Base-by-base conservation (phyloP, 805 yeast species). In the Schizosaccharomyces osmophilus region DNA sequence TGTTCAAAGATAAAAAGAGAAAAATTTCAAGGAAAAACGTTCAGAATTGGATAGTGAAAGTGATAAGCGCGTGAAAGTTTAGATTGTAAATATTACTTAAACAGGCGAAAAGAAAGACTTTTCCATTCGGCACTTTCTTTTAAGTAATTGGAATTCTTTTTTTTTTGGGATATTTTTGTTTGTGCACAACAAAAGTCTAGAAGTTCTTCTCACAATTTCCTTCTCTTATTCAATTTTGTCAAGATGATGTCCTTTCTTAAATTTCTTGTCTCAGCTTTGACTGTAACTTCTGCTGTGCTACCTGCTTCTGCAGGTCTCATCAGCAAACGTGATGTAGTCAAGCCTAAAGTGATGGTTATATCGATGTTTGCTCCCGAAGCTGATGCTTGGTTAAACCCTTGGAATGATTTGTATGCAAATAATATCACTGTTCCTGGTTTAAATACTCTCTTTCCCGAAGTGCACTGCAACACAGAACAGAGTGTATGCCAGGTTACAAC, bases 371-470 rank as follows among this genome's bases (percentile, higher is more conserved):
- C 51, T 5, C 51, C 26, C 24, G 51, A 45, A 45, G 51, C 51
- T 1, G 17, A 45, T 8, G 51, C 51, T 45, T 45, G 51, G 51
- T 45, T 45, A 24, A 19, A n/a, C 22, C 51, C 22, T 8, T 19
- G 22, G 51, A 9, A 45, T n/a, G 51, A 45, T 3, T 24, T 45
- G 22, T 45, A 45, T 45, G 51, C 71, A 24, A 71, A 79, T 69
- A 80, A 81, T 70, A 73, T 82, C 65, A 74, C 83, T 32, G 68
- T 82, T 58, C 85, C 86, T n/a, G 85, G 86, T 59, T 72, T 82
- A 62, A 80, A 84, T 19, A 83, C 84, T 36, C 64, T 76, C 42
- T 81, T 75, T 73, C 83, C 84, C 42, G 67, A 73, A 24, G 73
- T 82, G 60, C 79, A 77, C 72, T 82, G 85, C 71, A 77, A 76